Evolutionary conservation across 2,329 filamentous ascomycete species (phyloP).

Genomic region (Sarocladium brachiariae): DNA sequence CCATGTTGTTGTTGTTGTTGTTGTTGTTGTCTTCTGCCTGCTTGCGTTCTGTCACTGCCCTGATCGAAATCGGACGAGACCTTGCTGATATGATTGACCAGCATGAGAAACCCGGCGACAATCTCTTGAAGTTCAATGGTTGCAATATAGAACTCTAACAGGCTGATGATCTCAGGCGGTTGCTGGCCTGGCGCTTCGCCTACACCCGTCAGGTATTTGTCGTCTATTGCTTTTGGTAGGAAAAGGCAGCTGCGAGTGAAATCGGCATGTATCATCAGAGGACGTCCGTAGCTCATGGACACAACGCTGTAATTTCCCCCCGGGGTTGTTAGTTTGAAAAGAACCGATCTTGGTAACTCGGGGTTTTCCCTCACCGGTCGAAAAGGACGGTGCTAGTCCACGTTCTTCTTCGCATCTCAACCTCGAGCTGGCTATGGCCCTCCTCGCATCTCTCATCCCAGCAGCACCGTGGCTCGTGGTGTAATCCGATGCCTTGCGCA

Average conservation of each 20-base stretch:
- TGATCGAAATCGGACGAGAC: no score
- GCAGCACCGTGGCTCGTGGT: slow-evolving; percentile 11
- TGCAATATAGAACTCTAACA: background rate
- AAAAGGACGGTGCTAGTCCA: background rate
- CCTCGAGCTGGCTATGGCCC: background rate
- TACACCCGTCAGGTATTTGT: background rate
- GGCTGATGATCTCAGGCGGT: background rate
- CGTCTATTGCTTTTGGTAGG: background rate
- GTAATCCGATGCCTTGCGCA: slow-evolving; percentile 20
- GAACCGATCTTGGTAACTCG: background rate
- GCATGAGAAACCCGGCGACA: no score
- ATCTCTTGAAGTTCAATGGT: background rate
- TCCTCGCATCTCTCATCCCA: background rate
- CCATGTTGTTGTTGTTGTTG: no score
- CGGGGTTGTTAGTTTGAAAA: background rate
- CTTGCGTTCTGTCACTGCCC: no score
- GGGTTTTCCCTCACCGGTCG: background rate
- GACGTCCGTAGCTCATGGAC: slow-evolving; percentile 7
- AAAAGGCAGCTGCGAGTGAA: background rate
- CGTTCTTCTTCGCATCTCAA: background rate
- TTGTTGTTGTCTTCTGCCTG: no score
- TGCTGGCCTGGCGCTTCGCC: background rate
- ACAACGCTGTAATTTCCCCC: no score
- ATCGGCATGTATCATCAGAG: background rate
- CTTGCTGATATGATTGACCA: no score